Evolutionary conservation across 306 rosid genomes (phyloP).

Genomic region (Lagenaria siceraria): DNA sequence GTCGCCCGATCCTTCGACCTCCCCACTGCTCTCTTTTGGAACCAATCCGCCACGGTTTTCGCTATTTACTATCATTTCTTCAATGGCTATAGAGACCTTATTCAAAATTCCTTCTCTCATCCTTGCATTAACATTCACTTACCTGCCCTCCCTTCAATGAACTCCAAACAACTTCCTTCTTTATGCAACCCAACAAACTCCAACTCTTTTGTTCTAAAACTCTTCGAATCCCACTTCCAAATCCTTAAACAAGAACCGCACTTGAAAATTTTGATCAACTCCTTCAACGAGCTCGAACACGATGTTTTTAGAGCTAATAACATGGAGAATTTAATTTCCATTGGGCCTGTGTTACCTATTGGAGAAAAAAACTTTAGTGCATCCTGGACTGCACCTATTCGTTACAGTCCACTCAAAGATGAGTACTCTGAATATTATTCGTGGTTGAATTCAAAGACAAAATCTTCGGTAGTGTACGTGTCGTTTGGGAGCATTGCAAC

Average conservation of each 20-base stretch:
- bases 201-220: not conserved
- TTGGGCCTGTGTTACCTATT: conserved; percentile 11
- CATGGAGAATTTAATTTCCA: not conserved
- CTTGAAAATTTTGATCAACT: conserved; percentile 21
- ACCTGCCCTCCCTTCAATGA: not conserved
- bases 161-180: not conserved
- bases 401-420: too few relatives aligned
- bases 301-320: conserved; percentile 16
- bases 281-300: conserved; percentile 27
- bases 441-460: conserved; percentile 9
- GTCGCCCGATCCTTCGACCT: conserved; percentile 11
- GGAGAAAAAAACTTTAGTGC: too few relatives aligned
- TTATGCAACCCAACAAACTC: not conserved
- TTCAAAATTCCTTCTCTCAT: not conserved
- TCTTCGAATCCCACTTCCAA: conserved; percentile 13
- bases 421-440: too few relatives aligned
- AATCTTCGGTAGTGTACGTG: conserved; percentile 2
- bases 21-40: conserved; percentile 21
- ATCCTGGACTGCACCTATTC: too few relatives aligned
- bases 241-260: conserved; percentile 9
- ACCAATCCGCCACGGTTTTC: conserved; percentile 28
- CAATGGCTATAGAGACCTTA: not conserved
- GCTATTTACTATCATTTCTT: conserved; percentile 20
- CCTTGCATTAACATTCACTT: not conserved
- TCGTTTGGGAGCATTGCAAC: conserved; percentile 8